phyloP scores from a whole-genome alignment of 441 rosid species.

The Arabidopsis lyrata region DNA sequence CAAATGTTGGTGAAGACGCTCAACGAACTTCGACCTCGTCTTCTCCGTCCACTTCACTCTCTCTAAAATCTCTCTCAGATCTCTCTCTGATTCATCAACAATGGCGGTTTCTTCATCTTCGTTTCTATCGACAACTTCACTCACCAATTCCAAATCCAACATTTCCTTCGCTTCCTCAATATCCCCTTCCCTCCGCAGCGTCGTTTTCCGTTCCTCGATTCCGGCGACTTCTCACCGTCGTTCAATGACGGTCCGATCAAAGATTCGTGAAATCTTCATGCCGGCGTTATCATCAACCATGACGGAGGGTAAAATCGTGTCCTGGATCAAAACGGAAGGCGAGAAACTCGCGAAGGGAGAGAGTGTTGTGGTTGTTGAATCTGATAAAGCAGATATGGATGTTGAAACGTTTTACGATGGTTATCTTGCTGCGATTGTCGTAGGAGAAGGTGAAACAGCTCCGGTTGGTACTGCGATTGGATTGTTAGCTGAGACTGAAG shows the following conservation, averaged over 20 bases:
- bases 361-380: slow-evolving; percentile 96
- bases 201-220: slow-evolving; percentile 42
- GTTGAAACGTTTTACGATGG: slow-evolving; percentile 98
- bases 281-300: slow-evolving; percentile 97
- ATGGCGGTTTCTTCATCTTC: slow-evolving; percentile 58
- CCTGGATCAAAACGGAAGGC: slow-evolving; percentile 95
- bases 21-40: slow-evolving; percentile 69
- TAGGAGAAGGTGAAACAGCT: slow-evolving; percentile 89
- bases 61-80: slow-evolving; percentile 30
- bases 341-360: slow-evolving; percentile 90
- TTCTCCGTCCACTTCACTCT: slow-evolving; percentile 68
- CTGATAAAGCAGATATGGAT: slow-evolving; percentile 99
- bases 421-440: slow-evolving; percentile 90
- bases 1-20: slow-evolving; percentile 47
- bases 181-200: slow-evolving; percentile 47
- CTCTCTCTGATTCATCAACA: slow-evolving; percentile 36
- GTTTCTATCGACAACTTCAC: slow-evolving; percentile 49
- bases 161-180: slow-evolving; percentile 51
- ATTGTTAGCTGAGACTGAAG: slow-evolving; percentile 87
- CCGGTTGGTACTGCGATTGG: slow-evolving; percentile 93
- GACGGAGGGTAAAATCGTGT: slow-evolving; percentile 98
- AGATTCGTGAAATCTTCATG: slow-evolving; percentile 97
- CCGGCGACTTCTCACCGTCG: slow-evolving; percentile 44
- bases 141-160: slow-evolving; percentile 47
- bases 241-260: slow-evolving; percentile 58